A percentile compares a stretch with the other conserved stretches of the same genome.
phyloP scores from a whole-genome alignment of 768 basidiomycete species.

The Amanita phalloides region DNA sequence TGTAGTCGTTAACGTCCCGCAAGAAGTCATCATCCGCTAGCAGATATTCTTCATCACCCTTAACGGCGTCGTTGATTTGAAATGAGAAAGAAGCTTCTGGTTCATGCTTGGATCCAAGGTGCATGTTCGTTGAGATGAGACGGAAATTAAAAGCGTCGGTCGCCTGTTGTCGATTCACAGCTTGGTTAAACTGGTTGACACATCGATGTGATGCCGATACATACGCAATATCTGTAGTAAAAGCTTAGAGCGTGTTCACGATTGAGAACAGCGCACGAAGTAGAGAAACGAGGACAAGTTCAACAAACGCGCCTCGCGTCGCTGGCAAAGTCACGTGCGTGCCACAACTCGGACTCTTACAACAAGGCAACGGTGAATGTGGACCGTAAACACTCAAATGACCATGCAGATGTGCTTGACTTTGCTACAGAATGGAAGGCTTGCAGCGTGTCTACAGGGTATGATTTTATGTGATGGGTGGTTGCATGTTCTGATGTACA shows the following conservation, averaged over 20 bases:
- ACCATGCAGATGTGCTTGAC: no score
- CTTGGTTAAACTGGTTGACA: conserved; percentile 5
- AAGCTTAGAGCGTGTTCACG: neutral
- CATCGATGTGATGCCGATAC: conserved; percentile 7
- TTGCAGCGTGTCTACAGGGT: neutral
- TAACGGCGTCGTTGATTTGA: conserved; percentile 37
- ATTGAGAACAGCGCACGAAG: neutral
- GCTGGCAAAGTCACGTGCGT: neutral
- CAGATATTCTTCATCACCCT: conserved; percentile 39
- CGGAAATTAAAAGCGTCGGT: conserved; percentile 7
- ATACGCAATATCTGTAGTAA: conserved; percentile 4
- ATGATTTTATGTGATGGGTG: neutral
- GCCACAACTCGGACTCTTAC: neutral
- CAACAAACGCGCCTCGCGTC: neutral
- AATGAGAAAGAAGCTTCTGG: conserved; percentile 44
- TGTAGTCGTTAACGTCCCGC: conserved; percentile 25
- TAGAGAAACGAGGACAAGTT: neutral
- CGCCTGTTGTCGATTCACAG: conserved; percentile 6
- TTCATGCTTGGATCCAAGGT: conserved; percentile 10
- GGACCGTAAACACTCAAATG: no score
- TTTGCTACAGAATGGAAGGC: no score
- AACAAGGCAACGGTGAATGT: no score
- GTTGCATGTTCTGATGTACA: neutral
- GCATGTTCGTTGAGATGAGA: conserved; percentile 4
- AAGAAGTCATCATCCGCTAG: conserved; percentile 38